phyloP scores from a whole-genome alignment of 352 stramenopile genomes.

The Pelagophyceae sp. region DNA sequence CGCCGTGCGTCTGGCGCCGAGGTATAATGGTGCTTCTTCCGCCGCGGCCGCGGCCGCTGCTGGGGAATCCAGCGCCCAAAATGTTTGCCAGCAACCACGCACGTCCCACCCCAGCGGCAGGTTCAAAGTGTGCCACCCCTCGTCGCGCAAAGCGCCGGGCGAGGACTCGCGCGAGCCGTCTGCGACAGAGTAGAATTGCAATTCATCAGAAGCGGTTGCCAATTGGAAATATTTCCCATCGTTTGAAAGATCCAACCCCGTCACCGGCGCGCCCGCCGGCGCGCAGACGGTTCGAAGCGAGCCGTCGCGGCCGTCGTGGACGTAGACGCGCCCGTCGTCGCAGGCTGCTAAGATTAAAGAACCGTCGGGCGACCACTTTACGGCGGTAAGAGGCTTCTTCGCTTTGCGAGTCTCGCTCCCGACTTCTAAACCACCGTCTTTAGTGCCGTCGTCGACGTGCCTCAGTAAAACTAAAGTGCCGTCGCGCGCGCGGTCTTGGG shows the following conservation, averaged over 20 bases:
- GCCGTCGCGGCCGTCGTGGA: neutral
- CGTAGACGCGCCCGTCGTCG: neutral
- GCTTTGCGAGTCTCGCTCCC: conserved; percentile 5
- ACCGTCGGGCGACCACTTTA: conserved; percentile 4
- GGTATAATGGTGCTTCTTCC: neutral
- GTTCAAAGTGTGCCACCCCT: conserved; percentile 70
- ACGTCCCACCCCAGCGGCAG: conserved; percentile 66
- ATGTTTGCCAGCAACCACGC: conserved; percentile 58
- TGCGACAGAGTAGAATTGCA: neutral
- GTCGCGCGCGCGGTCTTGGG: conserved; percentile 22
- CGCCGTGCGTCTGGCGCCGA: no score
- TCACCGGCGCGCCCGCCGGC: neutral
- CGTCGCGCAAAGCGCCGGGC: conserved; percentile 59
- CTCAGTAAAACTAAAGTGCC: conserved; percentile 24
- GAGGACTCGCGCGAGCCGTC: conserved; percentile 27
- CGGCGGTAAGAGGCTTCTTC: neutral
- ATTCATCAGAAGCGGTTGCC: neutral
- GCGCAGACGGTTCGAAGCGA: neutral
- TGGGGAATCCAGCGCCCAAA: no score
- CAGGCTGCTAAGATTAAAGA: neutral
- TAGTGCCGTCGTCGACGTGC: neutral
- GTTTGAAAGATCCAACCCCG: neutral
- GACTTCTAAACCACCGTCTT: neutral
- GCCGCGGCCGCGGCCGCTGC: no score
- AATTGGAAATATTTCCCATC: conserved; percentile 6